Percentiles rank a stretch among this genome's conserved stretches.
Evolutionary conservation across 2,329 filamentous ascomycete genomes (phyloP).

Genomic region (Fusarium nygamai): DNA sequence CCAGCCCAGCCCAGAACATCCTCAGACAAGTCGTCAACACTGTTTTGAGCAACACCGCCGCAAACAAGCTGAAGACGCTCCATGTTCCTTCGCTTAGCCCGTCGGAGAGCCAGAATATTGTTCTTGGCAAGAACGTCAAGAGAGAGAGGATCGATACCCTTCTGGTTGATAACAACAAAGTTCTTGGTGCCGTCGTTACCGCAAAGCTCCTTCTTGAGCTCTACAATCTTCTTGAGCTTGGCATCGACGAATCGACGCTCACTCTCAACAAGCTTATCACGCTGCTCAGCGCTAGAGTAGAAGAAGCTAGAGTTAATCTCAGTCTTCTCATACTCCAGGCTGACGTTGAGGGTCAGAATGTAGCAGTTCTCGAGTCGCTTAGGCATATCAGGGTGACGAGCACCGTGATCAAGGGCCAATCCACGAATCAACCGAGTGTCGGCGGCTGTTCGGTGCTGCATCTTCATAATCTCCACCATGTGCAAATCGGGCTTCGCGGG

Average conservation of each 20-base stretch:
- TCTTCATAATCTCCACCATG: constrained; percentile 99
- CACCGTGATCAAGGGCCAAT: constrained; percentile 92
- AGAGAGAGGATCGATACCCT: constrained; percentile 96
- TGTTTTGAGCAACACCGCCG: constrained; percentile 92
- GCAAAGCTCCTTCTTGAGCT: constrained; percentile 97
- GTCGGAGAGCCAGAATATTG: constrained; percentile 90
- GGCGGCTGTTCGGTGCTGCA: constrained; percentile 96
- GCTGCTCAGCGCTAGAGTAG: constrained; percentile 96
- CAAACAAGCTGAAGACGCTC: constrained; percentile 95
- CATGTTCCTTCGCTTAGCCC: constrained; percentile 99
- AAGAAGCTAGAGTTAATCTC: constrained; percentile 99
- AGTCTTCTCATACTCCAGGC: constrained; percentile 97
- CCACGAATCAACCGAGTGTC: constrained; percentile 97
- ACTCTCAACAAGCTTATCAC: constrained; percentile 97
- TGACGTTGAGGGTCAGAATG: constrained; percentile 95
- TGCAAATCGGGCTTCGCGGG: constrained; percentile 95
- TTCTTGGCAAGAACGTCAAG: constrained; percentile 98
- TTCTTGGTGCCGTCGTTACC: constrained; percentile 92
- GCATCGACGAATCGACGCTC: constrained; percentile 95
- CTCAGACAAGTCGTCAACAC: constrained; percentile 89
- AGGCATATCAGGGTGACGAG: constrained; percentile 97
- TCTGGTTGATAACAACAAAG: constrained; percentile 99
- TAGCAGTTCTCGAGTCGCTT: constrained; percentile 95
- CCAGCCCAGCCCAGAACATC: constrained; percentile 96
- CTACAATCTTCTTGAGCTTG: constrained; percentile 96